Percentiles rank a stretch among this genome's conserved stretches.
These are phyloP conservation scores for Biscogniauxia sp. DNA, from an alignment of 2,329 filamentous ascomycete genomes.

Conservation along the genomic window DNA sequence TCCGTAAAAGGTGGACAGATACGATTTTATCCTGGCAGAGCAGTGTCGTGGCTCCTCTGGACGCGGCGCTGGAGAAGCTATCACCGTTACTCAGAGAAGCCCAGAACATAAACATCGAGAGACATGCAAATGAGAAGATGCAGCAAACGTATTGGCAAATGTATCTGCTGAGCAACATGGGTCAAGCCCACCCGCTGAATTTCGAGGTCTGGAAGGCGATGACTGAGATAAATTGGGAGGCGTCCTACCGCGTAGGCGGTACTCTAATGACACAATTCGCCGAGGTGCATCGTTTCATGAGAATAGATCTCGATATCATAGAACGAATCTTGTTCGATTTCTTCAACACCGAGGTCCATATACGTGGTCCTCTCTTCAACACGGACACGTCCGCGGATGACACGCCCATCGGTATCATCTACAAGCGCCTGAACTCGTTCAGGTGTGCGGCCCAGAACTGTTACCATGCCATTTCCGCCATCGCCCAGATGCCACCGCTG, in stretches of 20 bases:
- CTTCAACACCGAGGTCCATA: conserved; percentile 1
- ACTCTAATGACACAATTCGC: conserved; percentile 11
- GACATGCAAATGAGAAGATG: background rate
- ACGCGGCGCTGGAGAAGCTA: background rate
- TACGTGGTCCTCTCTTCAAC: background rate
- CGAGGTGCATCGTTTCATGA: conserved; percentile 3
- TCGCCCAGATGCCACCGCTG: background rate
- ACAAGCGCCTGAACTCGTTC: conserved; percentile 8
- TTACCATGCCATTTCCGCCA: background rate
- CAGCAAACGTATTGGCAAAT: background rate
- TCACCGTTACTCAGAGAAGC: background rate
- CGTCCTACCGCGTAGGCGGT: conserved; percentile 13
- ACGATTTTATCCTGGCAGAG: background rate
- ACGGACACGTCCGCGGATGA: background rate
- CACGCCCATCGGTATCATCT: background rate
- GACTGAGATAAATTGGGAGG: background rate
- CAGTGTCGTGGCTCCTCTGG: background rate
- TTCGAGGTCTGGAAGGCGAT: background rate
- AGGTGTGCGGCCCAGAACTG: background rate
- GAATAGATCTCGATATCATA: conserved; percentile 15
- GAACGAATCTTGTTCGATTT: conserved; percentile 24
- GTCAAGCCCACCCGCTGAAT: background rate
- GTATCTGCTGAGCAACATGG: background rate
- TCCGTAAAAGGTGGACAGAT: background rate
- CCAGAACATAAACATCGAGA: background rate